Conservation (phyloP, 2,329 filamentous ascomycete genomes). For the Colletotrichum coccodes region DNA sequence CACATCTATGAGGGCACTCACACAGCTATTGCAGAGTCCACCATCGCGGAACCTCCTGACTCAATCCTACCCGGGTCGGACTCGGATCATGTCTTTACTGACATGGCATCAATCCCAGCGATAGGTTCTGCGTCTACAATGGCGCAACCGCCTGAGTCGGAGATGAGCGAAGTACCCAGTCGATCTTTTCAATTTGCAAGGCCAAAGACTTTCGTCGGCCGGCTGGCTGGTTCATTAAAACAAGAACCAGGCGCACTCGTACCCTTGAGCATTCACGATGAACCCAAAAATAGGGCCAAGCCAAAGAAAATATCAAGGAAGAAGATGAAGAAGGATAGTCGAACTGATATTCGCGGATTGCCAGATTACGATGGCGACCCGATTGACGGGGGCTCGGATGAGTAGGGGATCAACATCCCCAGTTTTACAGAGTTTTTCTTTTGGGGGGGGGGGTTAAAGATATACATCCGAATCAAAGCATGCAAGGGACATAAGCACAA, state of each 20-base stretch:
- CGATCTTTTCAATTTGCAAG: constrained; percentile 19
- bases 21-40: background rate
- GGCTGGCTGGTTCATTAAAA: background rate
- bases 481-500: background rate
- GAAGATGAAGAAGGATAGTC: constrained; percentile 18
- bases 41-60: background rate
- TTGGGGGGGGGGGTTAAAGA: background rate
- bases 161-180: background rate
- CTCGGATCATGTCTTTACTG: background rate
- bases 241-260: background rate
- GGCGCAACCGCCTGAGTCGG: constrained; percentile 15
- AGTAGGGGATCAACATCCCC: background rate
- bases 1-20: background rate
- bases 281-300: background rate
- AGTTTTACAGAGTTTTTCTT: background rate
- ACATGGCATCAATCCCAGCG: constrained; percentile 4
- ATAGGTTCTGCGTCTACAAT: constrained; percentile 5
- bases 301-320: background rate
- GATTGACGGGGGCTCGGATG: constrained; percentile 29
- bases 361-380: constrained; percentile 30
- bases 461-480: background rate
- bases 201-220: constrained; percentile 31
- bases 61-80: background rate
- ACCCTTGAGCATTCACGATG: background rate
- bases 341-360: constrained; percentile 25